Evolutionary conservation across 768 basidiomycete genomes (phyloP).

Genomic region (Psilocybe sp.): DNA sequence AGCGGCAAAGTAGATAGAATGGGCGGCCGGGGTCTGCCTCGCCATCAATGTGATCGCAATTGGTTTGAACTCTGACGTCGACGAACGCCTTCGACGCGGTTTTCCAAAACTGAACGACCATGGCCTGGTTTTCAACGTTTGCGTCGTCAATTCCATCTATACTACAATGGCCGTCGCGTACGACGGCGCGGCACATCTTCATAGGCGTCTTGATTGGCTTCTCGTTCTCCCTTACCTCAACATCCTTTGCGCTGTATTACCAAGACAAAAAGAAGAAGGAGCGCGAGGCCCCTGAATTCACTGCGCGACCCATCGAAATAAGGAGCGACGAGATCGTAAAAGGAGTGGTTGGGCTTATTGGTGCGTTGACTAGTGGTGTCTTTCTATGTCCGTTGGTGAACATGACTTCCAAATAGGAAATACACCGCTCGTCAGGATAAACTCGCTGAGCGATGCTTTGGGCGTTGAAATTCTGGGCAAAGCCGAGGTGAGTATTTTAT

Average conservation of each 20-base stretch:
- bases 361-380: conserved; percentile 36
- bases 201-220: conserved; percentile 67
- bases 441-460: conserved; percentile 85
- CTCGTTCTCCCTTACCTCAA: conserved; percentile 70
- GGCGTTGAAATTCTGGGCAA: conserved; percentile 96
- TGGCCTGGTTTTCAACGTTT: conserved; percentile 18
- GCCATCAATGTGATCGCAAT: too few relatives aligned
- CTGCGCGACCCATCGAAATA: conserved; percentile 63
- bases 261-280: conserved; percentile 44
- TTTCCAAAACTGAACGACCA: conserved; percentile 5
- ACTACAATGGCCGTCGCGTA: conserved; percentile 35
- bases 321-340: conserved; percentile 75
- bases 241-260: conserved; percentile 56
- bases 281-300: conserved; percentile 33
- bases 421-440: conserved; percentile 89
- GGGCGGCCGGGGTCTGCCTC: not conserved
- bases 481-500: conserved; percentile 64
- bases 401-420: conserved; percentile 74
- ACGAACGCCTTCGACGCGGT: not conserved
- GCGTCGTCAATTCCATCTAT: conserved; percentile 23
- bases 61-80: too few relatives aligned
- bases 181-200: conserved; percentile 32
- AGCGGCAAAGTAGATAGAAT: not conserved
- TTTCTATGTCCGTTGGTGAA: not conserved
- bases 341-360: conserved; percentile 84